Percentiles rank a stretch among this genome's conserved stretches.
Conservation (phyloP, 2,329 filamentous ascomycete species). For the Mollisia scopiformis region DNA sequence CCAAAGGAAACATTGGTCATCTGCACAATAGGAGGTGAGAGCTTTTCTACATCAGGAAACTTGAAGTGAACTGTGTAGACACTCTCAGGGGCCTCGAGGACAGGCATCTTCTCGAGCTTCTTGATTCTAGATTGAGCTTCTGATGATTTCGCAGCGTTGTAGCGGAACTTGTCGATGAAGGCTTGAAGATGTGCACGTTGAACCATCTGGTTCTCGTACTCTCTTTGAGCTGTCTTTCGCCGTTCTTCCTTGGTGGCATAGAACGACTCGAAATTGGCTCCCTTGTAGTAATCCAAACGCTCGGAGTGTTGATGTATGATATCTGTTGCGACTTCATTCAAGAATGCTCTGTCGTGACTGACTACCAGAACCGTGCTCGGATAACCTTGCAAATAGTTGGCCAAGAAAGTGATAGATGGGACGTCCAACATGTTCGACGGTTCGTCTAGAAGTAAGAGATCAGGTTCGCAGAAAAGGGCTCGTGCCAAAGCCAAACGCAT, state of each 20-base stretch:
- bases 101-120: constrained; percentile 96
- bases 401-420: constrained; percentile 97
- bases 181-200: constrained; percentile 91
- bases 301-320: constrained; percentile 99
- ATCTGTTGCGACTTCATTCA: constrained; percentile 98
- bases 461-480: constrained; percentile 97
- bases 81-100: constrained; percentile 85
- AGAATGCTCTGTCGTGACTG: constrained; percentile 97
- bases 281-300: constrained; percentile 96
- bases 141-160: constrained; percentile 98
- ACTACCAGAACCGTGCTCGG: constrained; percentile 95
- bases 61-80: constrained; percentile 97
- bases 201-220: constrained; percentile 98
- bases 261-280: constrained; percentile 95
- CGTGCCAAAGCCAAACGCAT: constrained; percentile 95
- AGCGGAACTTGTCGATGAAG: constrained; percentile 99
- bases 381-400: constrained; percentile 91
- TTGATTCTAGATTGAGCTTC: constrained; percentile 99
- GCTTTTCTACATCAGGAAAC: constrained; percentile 96
- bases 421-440: constrained; percentile 99
- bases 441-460: constrained; percentile 94
- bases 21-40: constrained; percentile 96
- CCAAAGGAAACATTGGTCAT: constrained; percentile 94
- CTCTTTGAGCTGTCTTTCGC: constrained; percentile 92
- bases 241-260: constrained; percentile 97